Evolutionary conservation across 305 asterid genomes (phyloP).

Genomic region (Solanum hybrid): DNA sequence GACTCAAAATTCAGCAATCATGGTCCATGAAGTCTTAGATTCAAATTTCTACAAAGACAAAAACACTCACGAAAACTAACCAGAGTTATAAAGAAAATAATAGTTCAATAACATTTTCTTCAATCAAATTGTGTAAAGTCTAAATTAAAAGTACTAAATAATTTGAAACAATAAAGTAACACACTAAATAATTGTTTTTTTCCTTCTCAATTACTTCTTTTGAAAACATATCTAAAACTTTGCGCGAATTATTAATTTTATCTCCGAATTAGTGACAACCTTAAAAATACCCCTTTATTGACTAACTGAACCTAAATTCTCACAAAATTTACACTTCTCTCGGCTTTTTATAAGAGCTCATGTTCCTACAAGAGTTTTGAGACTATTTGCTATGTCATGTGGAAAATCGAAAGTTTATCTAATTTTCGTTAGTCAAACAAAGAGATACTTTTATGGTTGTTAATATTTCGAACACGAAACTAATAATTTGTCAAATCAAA

Average conservation of each 20-base stretch:
- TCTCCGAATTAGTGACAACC: not conserved
- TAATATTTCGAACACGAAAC: rapidly evolving
- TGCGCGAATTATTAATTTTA: no score
- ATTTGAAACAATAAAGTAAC: not conserved
- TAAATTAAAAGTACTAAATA: not conserved
- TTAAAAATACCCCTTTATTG: no score
- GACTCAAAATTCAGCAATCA: not conserved
- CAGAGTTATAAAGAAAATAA: no score
- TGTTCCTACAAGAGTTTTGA: no score
- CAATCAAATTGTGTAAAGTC: not conserved
- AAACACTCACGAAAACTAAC: not conserved
- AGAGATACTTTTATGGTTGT: no score
- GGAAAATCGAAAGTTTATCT: rapidly evolving
- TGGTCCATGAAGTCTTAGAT: not conserved
- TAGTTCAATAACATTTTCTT: not conserved
- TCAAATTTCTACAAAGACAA: not conserved
- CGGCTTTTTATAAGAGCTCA: no score
- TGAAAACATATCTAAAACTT: no score
- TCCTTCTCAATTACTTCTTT: not conserved
- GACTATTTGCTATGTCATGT: no score
- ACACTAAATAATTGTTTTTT: not conserved
- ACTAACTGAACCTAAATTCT: no score
- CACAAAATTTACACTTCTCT: no score
- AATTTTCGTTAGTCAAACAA: rapidly evolving
- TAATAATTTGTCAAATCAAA: no score